Conservation (phyloP, 495 filamentous ascomycete genomes). For the Tetracladium setigerum region DNA sequence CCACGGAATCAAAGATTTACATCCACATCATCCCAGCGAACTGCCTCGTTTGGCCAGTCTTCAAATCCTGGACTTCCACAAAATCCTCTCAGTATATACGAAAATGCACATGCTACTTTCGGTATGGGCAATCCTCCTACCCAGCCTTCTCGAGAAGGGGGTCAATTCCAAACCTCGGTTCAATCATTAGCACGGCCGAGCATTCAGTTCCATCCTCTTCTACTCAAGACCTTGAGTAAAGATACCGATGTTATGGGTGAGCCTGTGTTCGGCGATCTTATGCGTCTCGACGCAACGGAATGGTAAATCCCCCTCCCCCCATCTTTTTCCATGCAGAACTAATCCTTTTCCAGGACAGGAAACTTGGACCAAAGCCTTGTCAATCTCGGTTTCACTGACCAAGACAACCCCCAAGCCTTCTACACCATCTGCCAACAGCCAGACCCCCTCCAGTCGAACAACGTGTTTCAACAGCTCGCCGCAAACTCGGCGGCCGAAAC, state of each 20-base stretch:
- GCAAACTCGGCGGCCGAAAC: slow-evolving; percentile 18
- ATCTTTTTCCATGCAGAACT: slow-evolving; percentile 2
- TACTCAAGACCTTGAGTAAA: slow-evolving; percentile 18
- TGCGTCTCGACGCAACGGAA: slow-evolving; percentile 53
- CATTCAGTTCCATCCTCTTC: not conserved
- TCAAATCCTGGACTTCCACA: slow-evolving; percentile 7
- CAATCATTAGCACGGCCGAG: no score
- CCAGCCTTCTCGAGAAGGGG: no score
- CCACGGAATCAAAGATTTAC: not conserved
- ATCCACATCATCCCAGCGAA: not conserved
- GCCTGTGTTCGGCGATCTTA: slow-evolving; percentile 54
- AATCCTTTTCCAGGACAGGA: slow-evolving; percentile 12
- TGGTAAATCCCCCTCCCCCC: slow-evolving; percentile 31
- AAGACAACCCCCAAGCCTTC: slow-evolving; percentile 30
- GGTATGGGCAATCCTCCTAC: no score
- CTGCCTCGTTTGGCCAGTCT: slow-evolving; percentile 9
- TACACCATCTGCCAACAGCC: slow-evolving; percentile 47
- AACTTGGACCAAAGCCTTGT: slow-evolving; percentile 46
- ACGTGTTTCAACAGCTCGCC: slow-evolving; percentile 20
- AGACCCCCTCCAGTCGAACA: slow-evolving; percentile 27
- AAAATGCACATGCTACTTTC: slow-evolving; percentile 7
- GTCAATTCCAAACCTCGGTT: no score
- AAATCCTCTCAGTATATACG: slow-evolving; percentile 11
- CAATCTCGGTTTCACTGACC: slow-evolving; percentile 52
- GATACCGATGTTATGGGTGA: slow-evolving; percentile 40